Base-by-base conservation (phyloP, 164 flowering plant species). In the Stephania yunnanensis region DNA sequence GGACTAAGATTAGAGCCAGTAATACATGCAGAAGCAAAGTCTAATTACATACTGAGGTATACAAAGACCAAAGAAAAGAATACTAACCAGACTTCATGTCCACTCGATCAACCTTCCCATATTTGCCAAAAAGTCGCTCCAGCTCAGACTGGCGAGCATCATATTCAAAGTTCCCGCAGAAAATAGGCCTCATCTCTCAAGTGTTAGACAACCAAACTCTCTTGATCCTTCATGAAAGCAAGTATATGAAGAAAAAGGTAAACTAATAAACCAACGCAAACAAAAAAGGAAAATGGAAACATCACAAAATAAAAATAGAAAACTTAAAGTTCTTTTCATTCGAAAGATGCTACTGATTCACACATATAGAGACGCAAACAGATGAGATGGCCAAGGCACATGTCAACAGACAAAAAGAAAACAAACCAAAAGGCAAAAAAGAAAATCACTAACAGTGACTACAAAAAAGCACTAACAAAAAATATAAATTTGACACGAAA, bases 41-140 rank as follows among this genome's bases (percentile, higher is more conserved):
- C 66, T 6, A 52, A 10, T 2, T 10, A 42, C 19, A 42, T 19
- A 74, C 1, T 44, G 29, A 15, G 15, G 46, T 4, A 68, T 44
- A 63, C n/a, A 69, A 61, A 69, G 19, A 31, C 5, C 69, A 45
- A 29, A 25, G n/a, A 1, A 2, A 67, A 53, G 68, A 15, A 1
- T 75, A 80, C 89, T 85, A 66, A 95, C 99, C 99, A 83, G 99
- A 86, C 81, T 93, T 95, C 95, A 95, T 86, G 84, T 95, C 99
- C 71, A 93, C 96, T 76, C 95, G 85, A 29, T 95, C 98, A 74
- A 93, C 98, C 83, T 84, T 92, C 73, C 99, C 99, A 85, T 93
- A 93, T 84, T 81, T 86, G 71, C 86, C 84, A 82, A 95, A 95
- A 48, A 93, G 92, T 13, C 95, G 85, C 80, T 95, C 99, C 75